These are phyloP conservation scores for Xylaria castorea DNA, from an alignment of 495 filamentous ascomycete species.

Conservation along the genomic window DNA sequence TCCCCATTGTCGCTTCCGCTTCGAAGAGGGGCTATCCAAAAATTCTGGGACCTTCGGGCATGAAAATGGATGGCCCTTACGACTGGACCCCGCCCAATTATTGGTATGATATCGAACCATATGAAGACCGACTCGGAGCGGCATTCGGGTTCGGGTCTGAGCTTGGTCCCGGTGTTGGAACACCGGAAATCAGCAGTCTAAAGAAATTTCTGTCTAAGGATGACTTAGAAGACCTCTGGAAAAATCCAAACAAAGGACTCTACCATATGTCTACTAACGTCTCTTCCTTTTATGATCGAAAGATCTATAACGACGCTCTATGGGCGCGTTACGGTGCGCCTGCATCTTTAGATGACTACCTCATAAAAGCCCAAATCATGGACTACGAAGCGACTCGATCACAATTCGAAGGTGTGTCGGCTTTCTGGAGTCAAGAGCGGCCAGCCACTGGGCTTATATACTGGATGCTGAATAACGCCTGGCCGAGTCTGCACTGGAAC, in stretches of 20 bases:
- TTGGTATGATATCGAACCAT: conserved; percentile 59
- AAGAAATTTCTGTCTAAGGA: conserved; percentile 57
- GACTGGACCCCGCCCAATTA: conserved; percentile 73
- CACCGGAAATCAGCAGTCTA: conserved; percentile 62
- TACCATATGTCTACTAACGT: conserved; percentile 66
- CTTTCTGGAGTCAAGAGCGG: conserved; percentile 56
- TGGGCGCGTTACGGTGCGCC: conserved; percentile 62
- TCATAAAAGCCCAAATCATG: conserved; percentile 61
- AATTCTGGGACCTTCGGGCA: conserved; percentile 59
- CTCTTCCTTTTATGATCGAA: conserved; percentile 60
- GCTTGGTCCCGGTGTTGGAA: conserved; percentile 66
- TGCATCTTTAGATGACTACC: conserved; percentile 60
- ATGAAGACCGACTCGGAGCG: conserved; percentile 52
- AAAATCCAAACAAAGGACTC: conserved; percentile 53
- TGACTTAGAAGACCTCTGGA: conserved; percentile 64
- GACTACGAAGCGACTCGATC: conserved; percentile 70
- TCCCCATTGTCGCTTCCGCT: conserved; percentile 64
- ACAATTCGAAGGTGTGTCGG: conserved; percentile 63
- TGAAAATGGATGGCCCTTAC: conserved; percentile 74
- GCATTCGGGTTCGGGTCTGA: conserved; percentile 71
- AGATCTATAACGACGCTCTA: conserved; percentile 63
- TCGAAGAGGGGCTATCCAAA: conserved; percentile 60
- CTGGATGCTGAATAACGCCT: conserved; percentile 74
- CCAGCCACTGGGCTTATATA: conserved; percentile 69
- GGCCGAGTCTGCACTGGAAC: conserved; percentile 71